Percentiles rank a stretch among this genome's conserved stretches.
These are phyloP conservation scores for Fragaria iinumae DNA, from an alignment of 306 rosid species.

Conservation along the genomic window DNA sequence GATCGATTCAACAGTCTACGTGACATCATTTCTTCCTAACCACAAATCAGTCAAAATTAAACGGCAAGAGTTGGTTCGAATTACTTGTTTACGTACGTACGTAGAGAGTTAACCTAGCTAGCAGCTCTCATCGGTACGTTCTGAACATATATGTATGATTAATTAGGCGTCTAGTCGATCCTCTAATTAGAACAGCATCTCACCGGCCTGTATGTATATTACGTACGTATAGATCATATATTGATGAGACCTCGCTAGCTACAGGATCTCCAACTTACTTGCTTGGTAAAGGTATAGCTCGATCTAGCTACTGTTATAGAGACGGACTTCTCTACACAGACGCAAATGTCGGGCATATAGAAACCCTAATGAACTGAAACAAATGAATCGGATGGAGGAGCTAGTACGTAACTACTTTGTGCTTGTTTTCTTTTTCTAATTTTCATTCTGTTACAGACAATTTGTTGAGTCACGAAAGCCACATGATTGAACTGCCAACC, in stretches of 20 bases:
- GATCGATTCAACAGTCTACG: background rate
- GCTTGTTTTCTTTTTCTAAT: no score
- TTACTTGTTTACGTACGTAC: no score
- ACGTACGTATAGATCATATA: background rate
- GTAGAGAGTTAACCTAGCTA: no score
- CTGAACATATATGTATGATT: no score
- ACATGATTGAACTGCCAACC: constrained; percentile 65
- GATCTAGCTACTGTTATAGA: no score
- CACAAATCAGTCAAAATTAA: background rate
- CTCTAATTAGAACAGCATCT: background rate
- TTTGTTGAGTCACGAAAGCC: constrained; percentile 56
- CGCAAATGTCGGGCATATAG: background rate
- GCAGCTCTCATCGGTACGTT: no score
- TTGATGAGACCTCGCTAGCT: background rate
- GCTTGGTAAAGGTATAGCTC: background rate
- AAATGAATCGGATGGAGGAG: background rate
- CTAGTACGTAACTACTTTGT: no score
- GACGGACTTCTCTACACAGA: background rate
- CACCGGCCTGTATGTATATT: no score
- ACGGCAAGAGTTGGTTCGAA: background rate
- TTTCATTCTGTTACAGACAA: background rate
- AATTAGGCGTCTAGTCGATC: background rate
- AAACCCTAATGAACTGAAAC: background rate
- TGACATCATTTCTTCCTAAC: background rate
- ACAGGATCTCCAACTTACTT: background rate